Evolutionary conservation across 169 alveolate genomes (phyloP).

Genomic region (Babesia ovis): DNA sequence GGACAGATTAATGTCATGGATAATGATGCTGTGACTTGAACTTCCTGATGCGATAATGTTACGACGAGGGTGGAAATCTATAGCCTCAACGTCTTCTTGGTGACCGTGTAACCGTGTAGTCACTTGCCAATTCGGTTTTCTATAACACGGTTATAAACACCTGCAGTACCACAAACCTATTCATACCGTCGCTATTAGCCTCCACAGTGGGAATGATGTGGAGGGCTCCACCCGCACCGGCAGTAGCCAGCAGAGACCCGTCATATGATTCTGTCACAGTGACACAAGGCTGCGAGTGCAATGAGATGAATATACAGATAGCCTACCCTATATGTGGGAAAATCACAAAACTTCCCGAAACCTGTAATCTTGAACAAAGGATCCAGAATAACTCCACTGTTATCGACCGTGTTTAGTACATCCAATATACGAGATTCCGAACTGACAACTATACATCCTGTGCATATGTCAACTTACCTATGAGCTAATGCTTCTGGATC

Average conservation of each 20-base stretch:
- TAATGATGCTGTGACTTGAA: slow-evolving; percentile 53
- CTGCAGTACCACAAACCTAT: slow-evolving; percentile 10
- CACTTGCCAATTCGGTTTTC: slow-evolving; percentile 56
- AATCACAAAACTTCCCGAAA: slow-evolving; percentile 28
- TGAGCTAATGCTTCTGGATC: slow-evolving; percentile 19
- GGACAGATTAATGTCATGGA: slow-evolving; percentile 57
- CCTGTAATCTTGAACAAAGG: slow-evolving; percentile 25
- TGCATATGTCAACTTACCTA: slow-evolving; percentile 1
- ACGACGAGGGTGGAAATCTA: slow-evolving; percentile 65
- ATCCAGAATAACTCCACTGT: neutral
- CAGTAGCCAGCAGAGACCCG: slow-evolving; percentile 49
- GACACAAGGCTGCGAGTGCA: slow-evolving; percentile 46
- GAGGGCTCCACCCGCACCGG: slow-evolving; percentile 61
- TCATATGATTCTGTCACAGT: slow-evolving; percentile 63
- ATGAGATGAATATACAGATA: neutral
- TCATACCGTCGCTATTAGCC: slow-evolving; percentile 8
- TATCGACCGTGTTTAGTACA: neutral
- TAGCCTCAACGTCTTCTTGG: slow-evolving; percentile 52
- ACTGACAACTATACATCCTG: neutral
- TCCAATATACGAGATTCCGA: too few species aligned
- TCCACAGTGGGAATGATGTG: slow-evolving; percentile 57
- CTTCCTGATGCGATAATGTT: slow-evolving; percentile 78
- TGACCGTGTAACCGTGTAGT: slow-evolving; percentile 57
- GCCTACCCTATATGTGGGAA: slow-evolving; percentile 51
- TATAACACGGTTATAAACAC: neutral